A percentile compares a stretch with the other conserved stretches of the same genome.
Conservation (phyloP, 805 yeast species). For the Jamesozyma spencerorum region DNA sequence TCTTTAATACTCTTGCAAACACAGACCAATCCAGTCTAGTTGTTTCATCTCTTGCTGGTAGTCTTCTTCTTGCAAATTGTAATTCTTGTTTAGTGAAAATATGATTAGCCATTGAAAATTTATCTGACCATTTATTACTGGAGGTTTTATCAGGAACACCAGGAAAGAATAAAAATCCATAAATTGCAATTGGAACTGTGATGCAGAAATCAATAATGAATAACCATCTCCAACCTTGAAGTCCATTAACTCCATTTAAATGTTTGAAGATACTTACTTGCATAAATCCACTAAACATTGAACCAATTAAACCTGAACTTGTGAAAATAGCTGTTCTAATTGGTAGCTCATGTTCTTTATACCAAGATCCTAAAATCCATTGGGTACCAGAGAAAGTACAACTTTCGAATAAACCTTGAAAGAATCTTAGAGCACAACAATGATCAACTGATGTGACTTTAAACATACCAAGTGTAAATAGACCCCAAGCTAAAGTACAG, state of each 20-base stretch:
- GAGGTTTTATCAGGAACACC: slow-evolving; percentile 39
- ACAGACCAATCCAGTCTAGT: slow-evolving; percentile 32
- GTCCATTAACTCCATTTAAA: slow-evolving; percentile 39
- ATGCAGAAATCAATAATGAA: slow-evolving; percentile 53
- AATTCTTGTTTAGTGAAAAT: slow-evolving; percentile 36
- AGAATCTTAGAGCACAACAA: slow-evolving; percentile 48
- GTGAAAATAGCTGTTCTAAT: slow-evolving; percentile 48
- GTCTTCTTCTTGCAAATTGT: slow-evolving; percentile 35
- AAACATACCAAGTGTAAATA: slow-evolving; percentile 43
- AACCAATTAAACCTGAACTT: slow-evolving; percentile 45
- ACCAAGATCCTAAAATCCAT: slow-evolving; percentile 46
- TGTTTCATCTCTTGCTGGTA: slow-evolving; percentile 33
- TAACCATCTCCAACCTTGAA: slow-evolving; percentile 62
- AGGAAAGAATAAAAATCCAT: slow-evolving; percentile 51
- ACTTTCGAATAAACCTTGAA: slow-evolving; percentile 53
- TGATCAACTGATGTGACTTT: slow-evolving; percentile 39
- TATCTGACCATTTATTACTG: slow-evolving; percentile 10
- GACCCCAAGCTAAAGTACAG: slow-evolving; percentile 49
- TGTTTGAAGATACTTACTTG: slow-evolving; percentile 44
- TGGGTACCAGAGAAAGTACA: slow-evolving; percentile 50
- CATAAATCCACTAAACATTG: slow-evolving; percentile 47
- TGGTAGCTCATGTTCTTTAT: slow-evolving; percentile 39
- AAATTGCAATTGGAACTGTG: slow-evolving; percentile 48
- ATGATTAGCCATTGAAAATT: slow-evolving; percentile 23
- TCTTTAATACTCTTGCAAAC: slow-evolving; percentile 37